Base-by-base conservation (phyloP, 331 rosid species). In the Arachis monticola region DNA sequence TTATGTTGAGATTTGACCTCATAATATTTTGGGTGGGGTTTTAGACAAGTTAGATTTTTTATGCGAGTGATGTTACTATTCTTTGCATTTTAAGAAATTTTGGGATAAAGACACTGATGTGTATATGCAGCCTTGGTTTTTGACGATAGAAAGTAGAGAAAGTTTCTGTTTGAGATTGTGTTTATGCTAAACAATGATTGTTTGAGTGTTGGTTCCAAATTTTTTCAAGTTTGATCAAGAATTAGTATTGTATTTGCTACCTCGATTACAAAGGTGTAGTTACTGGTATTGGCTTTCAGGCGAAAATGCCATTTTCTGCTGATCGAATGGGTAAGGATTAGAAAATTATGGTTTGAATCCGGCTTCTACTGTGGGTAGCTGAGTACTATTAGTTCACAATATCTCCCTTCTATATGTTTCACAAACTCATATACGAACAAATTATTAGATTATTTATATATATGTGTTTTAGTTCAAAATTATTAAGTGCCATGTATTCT, bases 251-350 rank as follows among this genome's bases (percentile, higher is more conserved):
- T 46, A 10, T 27, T 55, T 47, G 57, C 56, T 52, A 64, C 44
- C 50, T 2, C 17, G 56, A 73, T 53, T 66, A 12, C 17, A 42
- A 17, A 67, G 51, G 59, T 66, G 30, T 47, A 38, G 10, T 67
- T 4, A 57, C 10, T 47, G 31, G 42, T 71, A 35, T 40, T 31
- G 70, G 66, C 13, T 63, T 75, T 81, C n/a, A 5, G 2, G 61
- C 58, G 5, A 5, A 75, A 70, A 11, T 70, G 11, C 67, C 76
- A 42, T 57, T 64, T 64, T 35, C 32, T 73, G 30, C 48, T 73
- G 59, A 41, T 60, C 38, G 53, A 60, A 44, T 27, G 72, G 30
- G 47, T 17, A 1, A 17, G 57, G 40, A 65, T 55, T 17, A 1
- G 12, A 48, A 47, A 65, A 50, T 42, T 71, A 6, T 73, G 64